phyloP scores from a whole-genome alignment of 176 grass and related monocot genomes.

The Eleusine indica region DNA sequence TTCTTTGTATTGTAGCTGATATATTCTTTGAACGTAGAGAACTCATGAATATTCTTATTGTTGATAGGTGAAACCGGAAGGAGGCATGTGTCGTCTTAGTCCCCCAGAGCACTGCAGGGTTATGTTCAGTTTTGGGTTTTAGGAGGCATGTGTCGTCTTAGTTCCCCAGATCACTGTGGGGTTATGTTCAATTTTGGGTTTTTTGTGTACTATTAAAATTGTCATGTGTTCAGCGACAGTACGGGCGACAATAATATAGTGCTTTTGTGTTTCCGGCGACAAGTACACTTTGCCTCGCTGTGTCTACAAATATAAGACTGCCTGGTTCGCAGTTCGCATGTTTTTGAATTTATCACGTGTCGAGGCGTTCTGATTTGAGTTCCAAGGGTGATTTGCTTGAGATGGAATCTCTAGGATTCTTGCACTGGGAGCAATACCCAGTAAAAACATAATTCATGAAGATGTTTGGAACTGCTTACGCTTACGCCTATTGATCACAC shows the following conservation, averaged over 20 bases:
- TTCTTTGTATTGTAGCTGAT: not conserved
- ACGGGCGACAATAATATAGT: not conserved
- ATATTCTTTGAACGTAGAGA: not conserved
- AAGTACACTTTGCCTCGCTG: not conserved
- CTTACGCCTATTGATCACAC: too few species aligned
- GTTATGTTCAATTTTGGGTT: not conserved
- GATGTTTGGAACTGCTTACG: too few species aligned
- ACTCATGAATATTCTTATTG: not conserved
- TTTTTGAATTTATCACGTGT: not conserved
- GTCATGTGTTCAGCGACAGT: not conserved
- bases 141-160: not conserved
- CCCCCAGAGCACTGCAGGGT: not conserved
- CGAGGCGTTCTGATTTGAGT: not conserved
- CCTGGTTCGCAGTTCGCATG: not conserved
- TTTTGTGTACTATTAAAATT: not conserved
- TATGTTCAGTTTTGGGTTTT: not conserved
- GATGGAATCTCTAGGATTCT: too few species aligned
- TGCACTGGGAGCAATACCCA: too few species aligned
- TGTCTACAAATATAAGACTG: not conserved
- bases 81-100: not conserved
- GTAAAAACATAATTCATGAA: too few species aligned
- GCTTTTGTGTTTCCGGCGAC: not conserved
- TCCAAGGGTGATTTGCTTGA: too few species aligned
- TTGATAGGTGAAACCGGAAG: not conserved
- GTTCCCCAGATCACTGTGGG: not conserved